Base-by-base conservation (phyloP, 306 rosid genomes). In the Fagus sylvatica region DNA sequence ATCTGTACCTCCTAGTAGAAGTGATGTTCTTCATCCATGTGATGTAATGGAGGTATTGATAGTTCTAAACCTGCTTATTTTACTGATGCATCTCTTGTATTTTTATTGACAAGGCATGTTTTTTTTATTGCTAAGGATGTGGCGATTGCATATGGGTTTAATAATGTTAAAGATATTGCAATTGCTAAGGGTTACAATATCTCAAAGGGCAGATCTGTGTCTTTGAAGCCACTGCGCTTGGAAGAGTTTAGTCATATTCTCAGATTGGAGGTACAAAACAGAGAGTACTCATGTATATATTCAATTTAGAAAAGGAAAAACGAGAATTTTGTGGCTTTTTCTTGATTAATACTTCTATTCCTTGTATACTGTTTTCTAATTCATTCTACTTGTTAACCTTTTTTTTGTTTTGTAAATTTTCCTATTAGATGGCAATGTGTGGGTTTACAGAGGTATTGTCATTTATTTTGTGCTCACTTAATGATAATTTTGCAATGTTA, bases 401-500 rank as follows among this genome's bases (percentile, higher is more conserved):
- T 56, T 51, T 56, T 72, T 28, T 65, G 13, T 71, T 34, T 13
- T 59, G 43, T 32, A 53, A 81, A 73, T 32, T 79, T 60, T 78
- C 74, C 80, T 71, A 68, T 67, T 83, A 95, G 98, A 91, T 92
- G 76, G 96, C 97, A 76, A 82, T 84, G 89, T 69, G 55, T 81
- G 98, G 98, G 39, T 95, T 86, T 86, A 91, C 98, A 0, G 98
- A 95, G 91, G 98, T 92, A 64, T 82, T 92, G 87, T 91, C 95
- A 13, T 95, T 91, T 78, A 91, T 91, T 46, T 88, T 95, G 87
- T 88, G 98, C 81, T 92, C 98, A 2, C 83, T 77, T 81, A 86
- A 76, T 79, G 98, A 95, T 78, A 92, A 89, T 71, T 95, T 92
- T 57, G 71, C 90, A 53, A 77, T 95, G 97, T 87, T 95, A 79